These are phyloP conservation scores for Porpolomopsis calyptriformis DNA, from an alignment of 768 basidiomycete genomes.

Conservation along the genomic window DNA sequence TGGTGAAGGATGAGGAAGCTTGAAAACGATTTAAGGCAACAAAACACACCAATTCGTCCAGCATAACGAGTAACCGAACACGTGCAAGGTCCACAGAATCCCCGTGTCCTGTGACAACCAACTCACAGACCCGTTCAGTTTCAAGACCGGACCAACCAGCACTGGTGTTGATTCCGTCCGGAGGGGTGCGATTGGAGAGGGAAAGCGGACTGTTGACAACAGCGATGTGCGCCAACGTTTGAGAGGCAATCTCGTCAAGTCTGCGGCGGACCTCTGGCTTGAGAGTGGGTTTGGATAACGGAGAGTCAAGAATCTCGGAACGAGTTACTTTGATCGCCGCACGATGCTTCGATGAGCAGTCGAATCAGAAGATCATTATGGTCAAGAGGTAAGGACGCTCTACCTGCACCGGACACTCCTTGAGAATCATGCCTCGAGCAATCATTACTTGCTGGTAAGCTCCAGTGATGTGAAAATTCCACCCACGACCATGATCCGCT, in stretches of 20 bases:
- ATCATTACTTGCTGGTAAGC: constrained; percentile 89
- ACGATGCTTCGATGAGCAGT: constrained; percentile 46
- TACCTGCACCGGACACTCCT: constrained; percentile 83
- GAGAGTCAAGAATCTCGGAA: constrained; percentile 85
- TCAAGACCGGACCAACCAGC: constrained; percentile 86
- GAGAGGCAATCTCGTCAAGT: constrained; percentile 89
- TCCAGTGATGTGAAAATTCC: constrained; percentile 88
- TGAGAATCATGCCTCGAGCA: constrained; percentile 78
- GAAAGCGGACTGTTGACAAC: constrained; percentile 81
- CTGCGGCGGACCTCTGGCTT: constrained; percentile 74
- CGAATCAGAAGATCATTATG: constrained; percentile 13
- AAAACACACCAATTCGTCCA: constrained; percentile 80
- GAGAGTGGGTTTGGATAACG: constrained; percentile 64
- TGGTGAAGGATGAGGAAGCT: constrained; percentile 23
- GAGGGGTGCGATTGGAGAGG: constrained; percentile 64
- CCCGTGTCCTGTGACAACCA: constrained; percentile 80
- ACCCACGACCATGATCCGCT: constrained; percentile 60
- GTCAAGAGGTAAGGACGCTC: constrained; percentile 12
- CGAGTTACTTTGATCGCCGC: constrained; percentile 83
- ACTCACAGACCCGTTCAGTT: constrained; percentile 87
- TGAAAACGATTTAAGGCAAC: neutral
- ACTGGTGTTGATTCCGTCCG: constrained; percentile 64
- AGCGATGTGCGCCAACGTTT: constrained; percentile 87
- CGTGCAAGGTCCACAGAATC: constrained; percentile 88
- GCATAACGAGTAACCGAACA: constrained; percentile 82